A percentile compares a stretch with the other conserved stretches of the same genome.
These are phyloP conservation scores for Cicer bijugum DNA, from an alignment of 306 rosid genomes.

Conservation along the genomic window DNA sequence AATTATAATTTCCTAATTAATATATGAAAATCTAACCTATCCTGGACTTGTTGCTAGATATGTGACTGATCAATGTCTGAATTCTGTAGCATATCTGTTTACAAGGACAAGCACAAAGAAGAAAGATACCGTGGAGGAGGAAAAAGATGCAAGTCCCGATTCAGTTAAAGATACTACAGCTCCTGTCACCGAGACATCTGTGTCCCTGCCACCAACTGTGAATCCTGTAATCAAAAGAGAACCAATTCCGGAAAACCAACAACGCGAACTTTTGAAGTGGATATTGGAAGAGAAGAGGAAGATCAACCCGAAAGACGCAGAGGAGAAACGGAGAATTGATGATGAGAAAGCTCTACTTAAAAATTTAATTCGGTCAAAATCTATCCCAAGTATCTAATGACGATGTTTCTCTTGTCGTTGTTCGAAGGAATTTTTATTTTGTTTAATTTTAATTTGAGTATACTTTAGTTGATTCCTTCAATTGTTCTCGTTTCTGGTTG, in stretches of 20 bases:
- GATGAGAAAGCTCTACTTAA: slow-evolving; percentile 93
- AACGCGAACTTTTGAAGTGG: slow-evolving; percentile 83
- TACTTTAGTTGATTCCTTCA: slow-evolving; percentile 35
- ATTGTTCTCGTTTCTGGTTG: slow-evolving; percentile 21
- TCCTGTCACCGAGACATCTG: slow-evolving; percentile 48
- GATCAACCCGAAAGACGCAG: slow-evolving; percentile 68
- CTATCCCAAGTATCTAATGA: slow-evolving; percentile 64
- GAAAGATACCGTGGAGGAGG: slow-evolving; percentile 60
- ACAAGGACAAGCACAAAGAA: slow-evolving; percentile 74
- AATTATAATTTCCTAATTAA: not conserved
- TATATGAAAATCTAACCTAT: slow-evolving; percentile 9
- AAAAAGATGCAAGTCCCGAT: slow-evolving; percentile 46
- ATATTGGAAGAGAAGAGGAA: slow-evolving; percentile 92
- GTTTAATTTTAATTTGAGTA: not conserved
- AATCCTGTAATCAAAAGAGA: slow-evolving; percentile 59
- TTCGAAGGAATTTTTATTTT: not conserved
- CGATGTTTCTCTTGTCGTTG: slow-evolving; percentile 18
- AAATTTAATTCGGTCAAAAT: slow-evolving; percentile 72
- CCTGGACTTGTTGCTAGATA: slow-evolving; percentile 38
- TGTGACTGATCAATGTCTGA: slow-evolving; percentile 47
- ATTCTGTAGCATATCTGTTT: slow-evolving; percentile 72
- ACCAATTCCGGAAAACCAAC: slow-evolving; percentile 77
- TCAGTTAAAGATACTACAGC: slow-evolving; percentile 54
- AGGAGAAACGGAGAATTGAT: slow-evolving; percentile 75
- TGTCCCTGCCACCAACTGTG: slow-evolving; percentile 44